phyloP scores from a whole-genome alignment of 129 eudicot genomes.

The Arctium lappa region DNA sequence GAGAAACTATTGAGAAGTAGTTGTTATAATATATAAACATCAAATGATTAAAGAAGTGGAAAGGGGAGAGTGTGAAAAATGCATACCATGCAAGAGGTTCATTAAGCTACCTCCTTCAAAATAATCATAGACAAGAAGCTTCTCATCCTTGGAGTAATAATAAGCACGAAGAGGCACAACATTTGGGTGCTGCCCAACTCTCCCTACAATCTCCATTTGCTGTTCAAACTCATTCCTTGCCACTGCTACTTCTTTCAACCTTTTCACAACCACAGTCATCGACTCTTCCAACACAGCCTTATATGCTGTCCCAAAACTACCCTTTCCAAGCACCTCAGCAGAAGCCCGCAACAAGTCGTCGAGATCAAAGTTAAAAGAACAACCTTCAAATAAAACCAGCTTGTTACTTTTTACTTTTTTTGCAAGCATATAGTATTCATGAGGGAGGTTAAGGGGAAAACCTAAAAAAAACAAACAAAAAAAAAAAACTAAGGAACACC shows the following conservation, averaged over 20 bases:
- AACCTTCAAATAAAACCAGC: constrained; percentile 63
- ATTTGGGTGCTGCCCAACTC: constrained; percentile 74
- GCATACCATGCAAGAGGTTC: constrained; percentile 65
- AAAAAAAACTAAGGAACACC: no score
- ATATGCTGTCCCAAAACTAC: constrained; percentile 72
- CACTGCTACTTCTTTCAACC: constrained; percentile 55
- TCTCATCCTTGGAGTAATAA: constrained; percentile 71
- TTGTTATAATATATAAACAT: background rate
- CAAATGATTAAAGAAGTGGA: background rate
- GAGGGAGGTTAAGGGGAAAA: no score
- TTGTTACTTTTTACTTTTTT: constrained; percentile 30
- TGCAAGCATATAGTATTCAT: no score
- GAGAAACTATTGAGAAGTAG: no score
- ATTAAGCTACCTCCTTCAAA: constrained; percentile 61
- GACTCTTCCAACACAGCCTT: constrained; percentile 72
- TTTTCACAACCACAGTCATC: constrained; percentile 68
- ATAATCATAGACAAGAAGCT: constrained; percentile 71
- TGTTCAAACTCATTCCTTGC: constrained; percentile 65
- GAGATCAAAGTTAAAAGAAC: constrained; percentile 59
- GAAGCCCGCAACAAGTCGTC: constrained; percentile 85
- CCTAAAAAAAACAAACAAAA: no score
- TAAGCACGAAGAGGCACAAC: constrained; percentile 68
- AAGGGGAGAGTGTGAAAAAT: background rate
- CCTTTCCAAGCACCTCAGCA: constrained; percentile 89
- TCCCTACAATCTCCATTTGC: constrained; percentile 65